phyloP scores from a whole-genome alignment of 129 eudicot genomes.

The Smallanthus sonchifolius region DNA sequence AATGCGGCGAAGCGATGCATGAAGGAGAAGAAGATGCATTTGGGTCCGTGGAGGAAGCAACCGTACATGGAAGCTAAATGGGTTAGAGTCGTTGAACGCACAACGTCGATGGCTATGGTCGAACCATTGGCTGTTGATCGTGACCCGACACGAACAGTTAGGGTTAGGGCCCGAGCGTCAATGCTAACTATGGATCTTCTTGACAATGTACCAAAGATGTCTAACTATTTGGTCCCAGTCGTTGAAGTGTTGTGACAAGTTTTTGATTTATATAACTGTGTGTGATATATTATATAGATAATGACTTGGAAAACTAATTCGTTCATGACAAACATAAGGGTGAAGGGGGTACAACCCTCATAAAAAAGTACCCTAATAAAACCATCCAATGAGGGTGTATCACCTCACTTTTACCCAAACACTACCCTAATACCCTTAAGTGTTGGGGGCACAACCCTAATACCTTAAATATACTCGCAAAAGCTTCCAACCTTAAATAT shows the following conservation, averaged over 20 bases:
- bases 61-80: constrained; percentile 88
- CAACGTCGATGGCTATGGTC: constrained; percentile 9
- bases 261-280: not conserved
- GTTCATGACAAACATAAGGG: no score
- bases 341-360: no score
- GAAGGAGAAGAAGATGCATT: constrained; percentile 89
- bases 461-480: no score
- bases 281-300: not conserved
- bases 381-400: no score
- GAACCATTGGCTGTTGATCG: constrained; percentile 18
- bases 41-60: constrained; percentile 89
- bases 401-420: no score
- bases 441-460: no score
- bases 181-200: constrained; percentile 70
- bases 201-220: constrained; percentile 39
- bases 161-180: constrained; percentile 43
- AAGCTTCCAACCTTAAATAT: no score
- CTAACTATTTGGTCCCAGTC: constrained; percentile 26
- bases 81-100: constrained; percentile 54
- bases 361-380: no score
- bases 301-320: not conserved
- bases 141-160: constrained; percentile 22
- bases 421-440: no score
- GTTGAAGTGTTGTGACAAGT: constrained; percentile 25
- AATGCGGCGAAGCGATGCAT: constrained; percentile 76